Evolutionary conservation across 768 basidiomycete species (phyloP).

Genomic region (Tricholoma sp.): DNA sequence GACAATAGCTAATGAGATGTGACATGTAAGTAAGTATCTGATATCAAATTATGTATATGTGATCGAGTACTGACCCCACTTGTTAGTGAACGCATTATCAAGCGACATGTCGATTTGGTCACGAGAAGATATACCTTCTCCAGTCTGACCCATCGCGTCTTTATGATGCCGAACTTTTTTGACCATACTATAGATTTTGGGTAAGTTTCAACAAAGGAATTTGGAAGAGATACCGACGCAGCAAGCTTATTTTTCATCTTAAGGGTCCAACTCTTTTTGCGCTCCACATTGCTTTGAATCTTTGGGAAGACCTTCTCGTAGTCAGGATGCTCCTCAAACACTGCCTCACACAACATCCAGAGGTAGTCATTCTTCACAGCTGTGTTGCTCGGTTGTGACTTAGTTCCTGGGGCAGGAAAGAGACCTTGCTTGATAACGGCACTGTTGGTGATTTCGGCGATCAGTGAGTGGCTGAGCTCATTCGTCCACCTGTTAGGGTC

Average conservation of each 20-base stretch:
- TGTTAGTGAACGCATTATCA: constrained; percentile 9
- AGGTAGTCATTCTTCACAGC: background rate
- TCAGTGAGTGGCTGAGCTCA: background rate
- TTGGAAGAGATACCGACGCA: background rate
- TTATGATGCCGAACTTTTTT: background rate
- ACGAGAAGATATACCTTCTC: constrained; percentile 11
- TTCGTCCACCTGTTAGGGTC: background rate
- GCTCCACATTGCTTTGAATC: background rate
- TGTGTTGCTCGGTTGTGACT: background rate
- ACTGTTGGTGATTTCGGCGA: background rate
- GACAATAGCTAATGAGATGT: background rate
- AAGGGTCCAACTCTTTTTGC: background rate
- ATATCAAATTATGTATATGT: background rate
- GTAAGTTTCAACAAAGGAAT: background rate
- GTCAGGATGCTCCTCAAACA: background rate
- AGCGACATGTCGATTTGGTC: constrained; percentile 11
- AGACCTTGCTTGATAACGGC: background rate
- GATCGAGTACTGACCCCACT: background rate
- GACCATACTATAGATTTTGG: background rate
- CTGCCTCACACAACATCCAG: background rate
- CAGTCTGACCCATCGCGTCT: constrained; percentile 8
- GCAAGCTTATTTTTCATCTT: background rate
- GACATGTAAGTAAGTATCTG: background rate
- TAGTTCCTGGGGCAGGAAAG: background rate
- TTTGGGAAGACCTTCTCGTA: background rate